Evolutionary conservation across 2,329 filamentous ascomycete genomes (phyloP).

Genomic region (Fusarium goolgardi): DNA sequence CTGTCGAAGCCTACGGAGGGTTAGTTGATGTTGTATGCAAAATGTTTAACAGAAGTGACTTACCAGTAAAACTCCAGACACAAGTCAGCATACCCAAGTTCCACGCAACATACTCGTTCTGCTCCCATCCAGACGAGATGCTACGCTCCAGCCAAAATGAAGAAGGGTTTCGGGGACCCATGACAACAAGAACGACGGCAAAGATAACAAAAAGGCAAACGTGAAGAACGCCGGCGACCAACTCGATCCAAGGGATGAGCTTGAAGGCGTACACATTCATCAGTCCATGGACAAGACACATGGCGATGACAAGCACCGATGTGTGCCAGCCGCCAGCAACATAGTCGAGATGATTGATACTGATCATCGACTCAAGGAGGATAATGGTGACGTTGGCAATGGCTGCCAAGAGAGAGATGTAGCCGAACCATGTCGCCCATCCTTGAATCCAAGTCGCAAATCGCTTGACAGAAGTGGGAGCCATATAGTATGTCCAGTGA

Average conservation of each 20-base stretch:
- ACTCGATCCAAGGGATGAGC: constrained; percentile 43
- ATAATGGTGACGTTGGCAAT: constrained; percentile 46
- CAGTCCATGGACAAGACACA: constrained; percentile 41
- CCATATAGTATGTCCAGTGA: constrained; percentile 44
- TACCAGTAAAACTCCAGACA: constrained; percentile 46
- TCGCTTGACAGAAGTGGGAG: constrained; percentile 30
- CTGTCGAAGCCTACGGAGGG: constrained; percentile 38
- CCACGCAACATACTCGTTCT: constrained; percentile 42
- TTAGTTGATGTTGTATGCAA: not conserved
- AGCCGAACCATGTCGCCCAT: constrained; percentile 46
- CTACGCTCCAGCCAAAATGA: constrained; percentile 41
- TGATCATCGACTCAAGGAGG: constrained; percentile 45
- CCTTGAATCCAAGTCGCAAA: constrained; percentile 45
- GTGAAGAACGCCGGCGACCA: constrained; percentile 42
- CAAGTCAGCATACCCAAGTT: constrained; percentile 45
- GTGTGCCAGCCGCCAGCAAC: constrained; percentile 44
- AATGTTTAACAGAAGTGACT: accelerated
- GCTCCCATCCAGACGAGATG: constrained; percentile 41
- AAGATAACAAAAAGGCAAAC: constrained; percentile 43
- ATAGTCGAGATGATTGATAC: constrained; percentile 41
- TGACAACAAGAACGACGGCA: constrained; percentile 41
- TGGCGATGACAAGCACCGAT: constrained; percentile 42
- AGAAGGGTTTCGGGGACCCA: constrained; percentile 39
- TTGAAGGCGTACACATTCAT: constrained; percentile 42
- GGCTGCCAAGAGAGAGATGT: constrained; percentile 40